Percentiles rank a stretch among this genome's conserved stretches.
Evolutionary conservation across 176 grass and related monocot genomes (phyloP).

Genomic region (Oropetium thomaeum): DNA sequence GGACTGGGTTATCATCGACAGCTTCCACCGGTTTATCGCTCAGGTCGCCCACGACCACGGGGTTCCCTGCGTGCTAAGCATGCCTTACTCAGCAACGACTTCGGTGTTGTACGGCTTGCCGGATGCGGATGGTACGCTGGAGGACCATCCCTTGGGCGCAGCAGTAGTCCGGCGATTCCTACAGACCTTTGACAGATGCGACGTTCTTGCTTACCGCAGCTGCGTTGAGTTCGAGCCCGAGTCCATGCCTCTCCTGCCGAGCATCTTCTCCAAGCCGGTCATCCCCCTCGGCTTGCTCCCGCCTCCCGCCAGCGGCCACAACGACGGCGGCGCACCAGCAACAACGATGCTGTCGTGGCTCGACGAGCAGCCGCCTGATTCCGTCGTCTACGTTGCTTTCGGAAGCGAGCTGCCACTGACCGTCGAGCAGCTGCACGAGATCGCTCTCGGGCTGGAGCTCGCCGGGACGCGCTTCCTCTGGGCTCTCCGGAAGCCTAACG

Average conservation of each 20-base stretch:
- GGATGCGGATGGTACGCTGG: too few species aligned
- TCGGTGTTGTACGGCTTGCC: too few species aligned
- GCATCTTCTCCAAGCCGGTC: too few species aligned
- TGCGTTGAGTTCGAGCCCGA: too few species aligned
- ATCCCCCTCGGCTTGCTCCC: too few species aligned
- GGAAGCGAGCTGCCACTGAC: neutral
- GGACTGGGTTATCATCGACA: constrained; percentile 7
- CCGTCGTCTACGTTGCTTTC: neutral
- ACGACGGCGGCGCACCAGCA: too few species aligned
- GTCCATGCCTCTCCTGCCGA: too few species aligned
- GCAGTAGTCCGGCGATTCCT: neutral
- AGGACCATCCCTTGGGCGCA: too few species aligned
- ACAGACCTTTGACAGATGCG: too few species aligned
- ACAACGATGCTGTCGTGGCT: neutral
- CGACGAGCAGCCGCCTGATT: neutral
- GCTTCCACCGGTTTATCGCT: neutral
- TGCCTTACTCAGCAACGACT: neutral
- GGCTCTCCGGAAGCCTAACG: neutral
- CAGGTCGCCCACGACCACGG: neutral
- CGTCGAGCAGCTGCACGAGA: neutral
- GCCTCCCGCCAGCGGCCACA: too few species aligned
- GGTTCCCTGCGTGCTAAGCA: too few species aligned
- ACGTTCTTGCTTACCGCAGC: too few species aligned
- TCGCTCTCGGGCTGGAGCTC: neutral
- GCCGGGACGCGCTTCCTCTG: neutral